These are phyloP conservation scores for Leishmania mexicana DNA, from an alignment of 208 protist genomes.

Conservation along the genomic window DNA sequence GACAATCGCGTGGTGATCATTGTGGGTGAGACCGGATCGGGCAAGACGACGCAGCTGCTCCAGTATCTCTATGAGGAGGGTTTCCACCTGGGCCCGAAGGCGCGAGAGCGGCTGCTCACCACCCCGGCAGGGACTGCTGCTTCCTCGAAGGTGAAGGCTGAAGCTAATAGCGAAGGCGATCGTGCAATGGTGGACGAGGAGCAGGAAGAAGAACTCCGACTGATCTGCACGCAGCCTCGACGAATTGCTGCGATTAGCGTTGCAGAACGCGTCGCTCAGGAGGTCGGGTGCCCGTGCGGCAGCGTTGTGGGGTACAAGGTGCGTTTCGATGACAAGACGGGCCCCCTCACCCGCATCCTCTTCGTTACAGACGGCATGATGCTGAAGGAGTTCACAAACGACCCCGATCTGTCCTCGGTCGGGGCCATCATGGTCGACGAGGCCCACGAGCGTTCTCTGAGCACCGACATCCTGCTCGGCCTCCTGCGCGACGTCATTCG, in stretches of 20 bases:
- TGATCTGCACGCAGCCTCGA: slow-evolving; percentile 98
- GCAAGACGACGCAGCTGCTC: slow-evolving; percentile 93
- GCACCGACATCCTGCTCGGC: slow-evolving; percentile 93
- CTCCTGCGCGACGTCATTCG: slow-evolving; percentile 85
- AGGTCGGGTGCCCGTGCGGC: slow-evolving; percentile 89
- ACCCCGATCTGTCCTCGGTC: slow-evolving; percentile 94
- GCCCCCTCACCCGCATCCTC: slow-evolving; percentile 88
- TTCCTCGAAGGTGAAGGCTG: background rate
- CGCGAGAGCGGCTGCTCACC: background rate
- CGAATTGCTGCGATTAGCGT: slow-evolving; percentile 99
- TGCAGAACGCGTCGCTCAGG: slow-evolving; percentile 97
- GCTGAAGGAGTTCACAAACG: slow-evolving; percentile 96
- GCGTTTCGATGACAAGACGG: slow-evolving; percentile 97
- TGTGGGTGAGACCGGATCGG: slow-evolving; percentile 94
- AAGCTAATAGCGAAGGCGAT: background rate
- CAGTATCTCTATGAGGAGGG: slow-evolving; percentile 91
- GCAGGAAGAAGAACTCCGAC: slow-evolving; percentile 47
- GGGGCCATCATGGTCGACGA: slow-evolving; percentile 99
- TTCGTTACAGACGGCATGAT: slow-evolving; percentile 99
- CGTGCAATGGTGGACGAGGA: slow-evolving; percentile 24
- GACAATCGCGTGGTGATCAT: slow-evolving; percentile 89
- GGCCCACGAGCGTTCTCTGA: slow-evolving; percentile 97
- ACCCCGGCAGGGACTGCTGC: background rate
- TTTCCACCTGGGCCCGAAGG: slow-evolving; percentile 43
- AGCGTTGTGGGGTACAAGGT: slow-evolving; percentile 97